Evolutionary conservation across 1,284 basidiomycete species (phyloP), one percentile per base, ranked within the genome.

Genomic region (Clitocybe nebularis): DNA sequence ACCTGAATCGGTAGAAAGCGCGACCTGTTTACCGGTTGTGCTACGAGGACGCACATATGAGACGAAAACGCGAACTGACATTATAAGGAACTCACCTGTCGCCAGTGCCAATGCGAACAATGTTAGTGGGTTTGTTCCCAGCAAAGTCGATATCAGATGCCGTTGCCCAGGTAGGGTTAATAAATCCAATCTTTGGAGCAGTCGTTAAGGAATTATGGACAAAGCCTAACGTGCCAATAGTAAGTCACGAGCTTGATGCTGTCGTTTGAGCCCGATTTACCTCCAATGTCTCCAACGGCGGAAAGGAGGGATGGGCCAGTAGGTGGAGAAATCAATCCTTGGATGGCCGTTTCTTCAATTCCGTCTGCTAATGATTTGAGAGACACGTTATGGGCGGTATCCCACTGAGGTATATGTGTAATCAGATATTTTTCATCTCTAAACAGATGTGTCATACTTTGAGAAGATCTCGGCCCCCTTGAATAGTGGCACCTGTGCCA

Each of bases 261-360:
- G n/a, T n/a, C n/a, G n/a, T n/a, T n/a, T n/a, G n/a, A n/a, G n/a
- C n/a, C n/a, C n/a, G n/a, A n/a, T n/a, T 17, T 46, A 75, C 74
- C 79, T 53, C 70, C 72, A 45, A 77, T 63, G 50, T 84, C 79
- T 21, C 71, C 74, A 21, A 82, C 69, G 11, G 72, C 77, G 6
- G 78, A 81, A n/a, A 82, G 59, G 17, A 84, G 64, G 24, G 60
- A 57, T 8, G 79, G 63, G 0, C 69, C 69, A 11, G 60, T 60
- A 5, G 69, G 69, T 8, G 77, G 78, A 5, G 79, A 79, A 38
- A 82, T 74, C 37, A 82, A 55, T 6, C 64, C 69, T 42, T 69
- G 69, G 4, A 83, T 67, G 9, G 79, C 64, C 0, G 74, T 79
- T 57, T 84, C 79, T 59, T 84, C 81, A 11, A 84, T 66, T 10